A percentile compares a stretch with the other conserved stretches of the same genome.
Conservation (phyloP, 2,329 filamentous ascomycete genomes). For the Pseudocercospora fijiensis region DNA sequence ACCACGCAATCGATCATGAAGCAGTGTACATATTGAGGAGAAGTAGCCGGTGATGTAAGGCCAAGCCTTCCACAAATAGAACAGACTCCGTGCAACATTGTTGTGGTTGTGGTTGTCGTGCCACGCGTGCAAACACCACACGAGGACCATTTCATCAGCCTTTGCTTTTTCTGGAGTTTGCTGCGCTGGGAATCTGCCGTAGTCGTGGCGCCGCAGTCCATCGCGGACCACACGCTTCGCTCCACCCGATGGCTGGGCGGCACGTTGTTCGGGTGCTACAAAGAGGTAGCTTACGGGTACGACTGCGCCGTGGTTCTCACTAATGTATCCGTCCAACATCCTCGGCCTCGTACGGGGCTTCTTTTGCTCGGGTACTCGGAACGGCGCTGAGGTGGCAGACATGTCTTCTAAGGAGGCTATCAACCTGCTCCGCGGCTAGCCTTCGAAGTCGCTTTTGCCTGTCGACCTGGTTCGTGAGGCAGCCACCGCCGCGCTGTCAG, state of each 20-base stretch:
- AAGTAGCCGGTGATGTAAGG: background rate
- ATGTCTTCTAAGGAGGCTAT: conserved; percentile 43
- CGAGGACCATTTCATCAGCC: background rate
- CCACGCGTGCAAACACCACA: background rate
- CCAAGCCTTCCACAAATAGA: conserved; percentile 5
- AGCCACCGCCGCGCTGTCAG: conserved; percentile 59
- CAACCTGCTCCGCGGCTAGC: conserved; percentile 70
- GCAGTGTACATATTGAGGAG: background rate
- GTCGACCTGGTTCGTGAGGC: conserved; percentile 61
- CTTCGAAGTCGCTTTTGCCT: conserved; percentile 64
- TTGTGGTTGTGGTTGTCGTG: background rate
- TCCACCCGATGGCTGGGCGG: background rate
- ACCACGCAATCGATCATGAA: background rate
- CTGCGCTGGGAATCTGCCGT: background rate
- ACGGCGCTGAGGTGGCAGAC: background rate
- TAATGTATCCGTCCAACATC: conserved; percentile 1
- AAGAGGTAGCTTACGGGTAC: background rate
- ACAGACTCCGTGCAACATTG: background rate
- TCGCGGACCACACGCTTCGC: background rate
- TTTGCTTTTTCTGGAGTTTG: background rate
- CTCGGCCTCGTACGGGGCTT: conserved; percentile 18
- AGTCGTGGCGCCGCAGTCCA: background rate
- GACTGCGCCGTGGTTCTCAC: background rate
- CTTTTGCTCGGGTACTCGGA: conserved; percentile 10
- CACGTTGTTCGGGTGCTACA: background rate